A percentile compares a stretch with the other conserved stretches of the same genome.
phyloP scores from a whole-genome alignment of 768 basidiomycete genomes.

The Russula virescens region DNA sequence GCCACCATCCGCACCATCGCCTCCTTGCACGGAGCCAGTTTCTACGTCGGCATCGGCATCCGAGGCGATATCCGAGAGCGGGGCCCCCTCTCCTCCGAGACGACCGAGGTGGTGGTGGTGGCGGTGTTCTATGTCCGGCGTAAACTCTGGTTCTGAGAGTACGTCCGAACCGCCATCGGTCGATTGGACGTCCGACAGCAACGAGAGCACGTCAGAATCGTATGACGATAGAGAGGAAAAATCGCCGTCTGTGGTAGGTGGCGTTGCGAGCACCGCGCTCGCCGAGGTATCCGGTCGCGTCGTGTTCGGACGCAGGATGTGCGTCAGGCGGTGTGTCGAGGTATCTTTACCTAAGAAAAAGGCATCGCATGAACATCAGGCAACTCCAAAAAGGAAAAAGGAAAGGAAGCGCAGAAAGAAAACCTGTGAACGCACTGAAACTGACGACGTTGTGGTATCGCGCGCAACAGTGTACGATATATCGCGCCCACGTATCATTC shows the following conservation, averaged over 20 bases:
- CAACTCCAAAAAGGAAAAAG: not conserved
- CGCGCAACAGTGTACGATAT: constrained; percentile 78
- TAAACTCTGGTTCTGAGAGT: constrained; percentile 25
- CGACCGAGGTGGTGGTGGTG: not conserved
- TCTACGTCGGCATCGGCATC: constrained; percentile 31
- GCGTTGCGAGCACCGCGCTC: constrained; percentile 51
- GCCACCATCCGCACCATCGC: not conserved
- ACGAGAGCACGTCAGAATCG: constrained; percentile 43
- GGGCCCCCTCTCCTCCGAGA: not conserved
- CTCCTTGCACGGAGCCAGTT: constrained; percentile 2
- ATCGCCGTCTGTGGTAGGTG: constrained; percentile 65
- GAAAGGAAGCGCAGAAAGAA: no score
- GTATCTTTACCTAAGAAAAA: constrained; percentile 45
- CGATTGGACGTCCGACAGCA: constrained; percentile 28
- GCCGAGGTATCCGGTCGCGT: constrained; percentile 50
- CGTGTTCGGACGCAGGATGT: constrained; percentile 74
- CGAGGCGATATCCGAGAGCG: constrained; percentile 30
- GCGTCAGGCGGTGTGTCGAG: constrained; percentile 58
- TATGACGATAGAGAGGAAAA: constrained; percentile 45
- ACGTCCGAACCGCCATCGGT: constrained; percentile 24
- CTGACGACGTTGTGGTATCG: constrained; percentile 75
- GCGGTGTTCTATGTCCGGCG: not conserved
- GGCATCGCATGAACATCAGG: no score
- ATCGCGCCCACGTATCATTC: constrained; percentile 70
- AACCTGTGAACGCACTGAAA: constrained; percentile 53